phyloP scores from a whole-genome alignment of 2,329 filamentous ascomycete species.

The Zymoseptoria brevis region DNA sequence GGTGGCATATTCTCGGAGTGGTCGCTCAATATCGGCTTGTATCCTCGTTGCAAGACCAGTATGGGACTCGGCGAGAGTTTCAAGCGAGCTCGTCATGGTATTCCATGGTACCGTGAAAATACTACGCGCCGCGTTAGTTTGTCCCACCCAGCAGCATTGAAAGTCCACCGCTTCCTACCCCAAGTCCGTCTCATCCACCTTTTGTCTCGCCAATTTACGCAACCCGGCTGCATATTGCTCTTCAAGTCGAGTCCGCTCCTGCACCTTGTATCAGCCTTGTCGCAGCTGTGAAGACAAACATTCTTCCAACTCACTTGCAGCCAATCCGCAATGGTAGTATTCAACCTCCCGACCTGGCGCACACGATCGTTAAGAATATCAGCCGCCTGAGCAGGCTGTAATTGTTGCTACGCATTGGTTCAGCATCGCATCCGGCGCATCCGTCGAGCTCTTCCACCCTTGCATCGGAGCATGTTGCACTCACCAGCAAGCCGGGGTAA shows the following conservation, averaged over 20 bases:
- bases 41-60: constrained; percentile 71
- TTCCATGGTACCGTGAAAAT: constrained; percentile 88
- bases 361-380: constrained; percentile 77
- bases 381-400: constrained; percentile 76
- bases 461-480: constrained; percentile 27
- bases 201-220: constrained; percentile 62
- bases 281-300: not conserved
- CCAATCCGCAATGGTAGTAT: constrained; percentile 91
- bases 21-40: constrained; percentile 78
- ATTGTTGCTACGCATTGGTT: constrained; percentile 53
- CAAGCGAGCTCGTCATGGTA: constrained; percentile 71
- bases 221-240: constrained; percentile 79
- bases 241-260: constrained; percentile 91
- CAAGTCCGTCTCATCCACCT: constrained; percentile 60
- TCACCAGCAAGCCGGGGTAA: constrained; percentile 91
- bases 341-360: constrained; percentile 76
- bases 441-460: not conserved
- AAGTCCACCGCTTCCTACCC: constrained; percentile 53
- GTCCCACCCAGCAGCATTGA: constrained; percentile 3
- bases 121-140: constrained; percentile 41
- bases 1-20: constrained; percentile 66
- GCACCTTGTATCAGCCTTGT: constrained; percentile 12
- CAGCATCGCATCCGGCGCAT: not conserved
- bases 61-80: constrained; percentile 76
- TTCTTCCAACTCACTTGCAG: constrained; percentile 61